Evolutionary conservation across 495 filamentous ascomycete genomes (phyloP).

Genomic region (Hyaloscypha variabilis): DNA sequence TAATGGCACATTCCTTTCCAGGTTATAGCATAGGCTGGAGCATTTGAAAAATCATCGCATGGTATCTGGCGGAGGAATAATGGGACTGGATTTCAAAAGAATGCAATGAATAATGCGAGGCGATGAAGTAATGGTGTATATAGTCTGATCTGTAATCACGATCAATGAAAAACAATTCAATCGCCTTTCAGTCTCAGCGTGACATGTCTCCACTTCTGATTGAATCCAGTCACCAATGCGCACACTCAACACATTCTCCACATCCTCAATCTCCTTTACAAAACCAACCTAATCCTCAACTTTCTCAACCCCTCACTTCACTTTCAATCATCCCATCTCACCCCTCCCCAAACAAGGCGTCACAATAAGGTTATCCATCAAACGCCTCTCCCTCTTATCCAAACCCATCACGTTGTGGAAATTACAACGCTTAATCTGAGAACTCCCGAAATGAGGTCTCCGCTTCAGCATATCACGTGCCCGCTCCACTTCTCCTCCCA

Average conservation of each 20-base stretch:
- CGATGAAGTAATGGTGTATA: constrained; percentile 1
- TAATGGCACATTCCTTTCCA: constrained; percentile 3
- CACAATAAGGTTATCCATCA: neutral
- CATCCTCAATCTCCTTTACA: too few species aligned
- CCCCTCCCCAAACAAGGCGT: neutral
- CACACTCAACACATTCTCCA: too few species aligned
- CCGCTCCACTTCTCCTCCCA: neutral
- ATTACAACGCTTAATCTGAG: neutral
- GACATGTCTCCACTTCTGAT: neutral
- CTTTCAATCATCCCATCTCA: neutral
- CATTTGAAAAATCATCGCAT: neutral
- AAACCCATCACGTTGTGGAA: neutral
- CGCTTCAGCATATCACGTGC: too few species aligned
- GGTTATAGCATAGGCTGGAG: constrained; percentile 25
- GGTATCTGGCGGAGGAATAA: neutral
- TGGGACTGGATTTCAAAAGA: neutral
- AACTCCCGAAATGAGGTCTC: too few species aligned
- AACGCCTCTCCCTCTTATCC: neutral
- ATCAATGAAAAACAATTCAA: neutral
- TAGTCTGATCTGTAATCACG: neutral
- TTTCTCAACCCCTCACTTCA: neutral
- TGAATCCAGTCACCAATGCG: too few species aligned
- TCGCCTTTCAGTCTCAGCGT: neutral
- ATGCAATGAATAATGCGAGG: neutral
- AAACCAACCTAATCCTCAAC: too few species aligned